A percentile compares a stretch with the other conserved stretches of the same genome.
phyloP scores from a whole-genome alignment of 208 protist species.

The Trypanosoma brucei region DNA sequence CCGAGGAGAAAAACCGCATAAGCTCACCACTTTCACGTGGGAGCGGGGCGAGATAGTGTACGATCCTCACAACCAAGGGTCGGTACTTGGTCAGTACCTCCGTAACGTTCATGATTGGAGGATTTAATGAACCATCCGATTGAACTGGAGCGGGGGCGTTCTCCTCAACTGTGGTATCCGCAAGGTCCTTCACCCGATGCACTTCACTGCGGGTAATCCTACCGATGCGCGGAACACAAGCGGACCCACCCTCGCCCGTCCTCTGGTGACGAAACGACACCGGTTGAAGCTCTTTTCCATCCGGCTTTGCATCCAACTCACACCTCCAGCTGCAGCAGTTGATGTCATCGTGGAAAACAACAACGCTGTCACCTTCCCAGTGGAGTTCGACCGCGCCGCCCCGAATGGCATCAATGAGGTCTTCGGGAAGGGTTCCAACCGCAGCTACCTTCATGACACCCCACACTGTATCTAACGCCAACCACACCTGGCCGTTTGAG shows the following conservation, averaged over 20 bases:
- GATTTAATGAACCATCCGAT: not conserved
- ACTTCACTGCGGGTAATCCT: not conserved
- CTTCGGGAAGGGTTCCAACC: conserved; percentile 20
- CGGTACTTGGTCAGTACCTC: conserved; percentile 15
- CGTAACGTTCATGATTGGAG: not conserved
- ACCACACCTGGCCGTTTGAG: not conserved
- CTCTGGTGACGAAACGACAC: conserved; percentile 10
- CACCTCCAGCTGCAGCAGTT: conserved; percentile 9
- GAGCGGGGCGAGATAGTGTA: conserved; percentile 21
- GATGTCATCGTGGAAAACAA: conserved; percentile 13
- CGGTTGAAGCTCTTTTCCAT: not conserved
- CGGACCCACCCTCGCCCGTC: conserved; percentile 8
- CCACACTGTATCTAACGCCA: not conserved
- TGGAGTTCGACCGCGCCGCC: conserved; percentile 13
- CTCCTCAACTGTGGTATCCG: not conserved
- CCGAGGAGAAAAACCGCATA: not conserved
- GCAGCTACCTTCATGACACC: conserved; percentile 14
- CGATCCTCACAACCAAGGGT: conserved; percentile 15
- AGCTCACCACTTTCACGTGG: conserved; percentile 13
- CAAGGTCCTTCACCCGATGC: not conserved
- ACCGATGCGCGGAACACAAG: conserved; percentile 9
- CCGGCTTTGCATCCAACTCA: not conserved
- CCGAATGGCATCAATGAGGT: conserved; percentile 25
- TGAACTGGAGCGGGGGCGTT: not conserved
- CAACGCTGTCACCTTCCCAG: not conserved